These are phyloP conservation scores for Calvatia gigantea DNA, from an alignment of 768 basidiomycete species.

Conservation along the genomic window DNA sequence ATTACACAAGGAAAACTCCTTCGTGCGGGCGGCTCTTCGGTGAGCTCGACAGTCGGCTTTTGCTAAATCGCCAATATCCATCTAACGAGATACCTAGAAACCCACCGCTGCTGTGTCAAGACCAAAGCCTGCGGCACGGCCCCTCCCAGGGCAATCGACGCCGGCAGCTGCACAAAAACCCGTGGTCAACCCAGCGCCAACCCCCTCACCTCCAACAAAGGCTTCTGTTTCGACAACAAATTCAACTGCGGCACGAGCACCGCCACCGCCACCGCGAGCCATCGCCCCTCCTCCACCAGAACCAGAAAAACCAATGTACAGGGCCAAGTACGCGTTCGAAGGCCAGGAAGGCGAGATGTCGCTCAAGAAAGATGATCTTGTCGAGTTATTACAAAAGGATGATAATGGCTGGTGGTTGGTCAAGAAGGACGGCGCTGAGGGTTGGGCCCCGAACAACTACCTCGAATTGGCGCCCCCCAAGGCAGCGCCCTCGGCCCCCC, in stretches of 20 bases:
- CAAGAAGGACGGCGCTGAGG: constrained; percentile 76
- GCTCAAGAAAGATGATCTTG: constrained; percentile 85
- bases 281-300: constrained; percentile 51
- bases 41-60: constrained; percentile 28
- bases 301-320: constrained; percentile 73
- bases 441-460: constrained; percentile 95
- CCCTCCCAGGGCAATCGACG: constrained; percentile 56
- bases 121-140: constrained; percentile 60
- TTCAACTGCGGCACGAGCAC: constrained; percentile 22
- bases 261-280: constrained; percentile 35
- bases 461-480: constrained; percentile 76
- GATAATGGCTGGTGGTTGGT: constrained; percentile 99
- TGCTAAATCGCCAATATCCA: background rate
- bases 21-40: constrained; percentile 71
- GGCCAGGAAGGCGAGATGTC: constrained; percentile 93
- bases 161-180: constrained; percentile 21
- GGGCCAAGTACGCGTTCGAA: constrained; percentile 88
- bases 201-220: background rate
- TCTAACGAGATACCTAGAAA: constrained; percentile 32
- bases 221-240: constrained; percentile 28
- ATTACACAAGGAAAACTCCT: constrained; percentile 83
- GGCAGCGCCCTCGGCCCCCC: constrained; percentile 58
- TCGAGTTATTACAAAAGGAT: constrained; percentile 90
- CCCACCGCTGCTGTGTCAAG: constrained; percentile 38
- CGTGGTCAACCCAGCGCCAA: constrained; percentile 14